Base-by-base conservation (phyloP, 2,329 filamentous ascomycete species). In the Sarocladium kiliense region DNA sequence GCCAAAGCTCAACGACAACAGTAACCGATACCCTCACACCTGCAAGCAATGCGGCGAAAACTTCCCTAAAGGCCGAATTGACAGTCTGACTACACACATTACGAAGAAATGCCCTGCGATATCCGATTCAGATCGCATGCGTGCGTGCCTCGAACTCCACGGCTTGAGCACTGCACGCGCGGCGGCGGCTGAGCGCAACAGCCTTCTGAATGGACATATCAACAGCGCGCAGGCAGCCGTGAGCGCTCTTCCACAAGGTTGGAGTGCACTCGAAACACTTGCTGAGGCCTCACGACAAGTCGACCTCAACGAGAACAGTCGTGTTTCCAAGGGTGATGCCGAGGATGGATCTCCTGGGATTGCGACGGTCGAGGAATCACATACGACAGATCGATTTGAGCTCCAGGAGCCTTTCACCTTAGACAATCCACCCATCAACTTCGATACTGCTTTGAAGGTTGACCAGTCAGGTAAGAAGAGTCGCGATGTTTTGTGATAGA, bases 21-120 rank as follows among this genome's bases (percentile, higher is more conserved):
- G 89, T 75, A 96, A 96, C 70, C 85, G 92, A 57, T 97, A 97
- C 67, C 86, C 90, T 63, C 90, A 96, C 67, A 94, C 89, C 12
- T 96, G 91, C 81, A 93, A 89, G 70, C 80, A 85, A 61, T 96
- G 91, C 69, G 90, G 90, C 61, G 88, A 94, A 71, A 87, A 88
- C 70, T 96, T 96, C 60, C 88, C 90, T 59, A 96, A 96, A 68
- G 92, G 92, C 58, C 85, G 92, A 59, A 87, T 90, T 65, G 92
- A 97, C 66, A 89, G 84, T 63, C 74, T 97, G 58, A 88, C 85
- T 42, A 86, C 80, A 59, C 92, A 97, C 66, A 79, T 96, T 55
- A 86, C 89, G 54, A 94, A 92, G 69, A 91, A 88, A 76, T 97
- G 92, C 68, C 88, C 89, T 39, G 88, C 87, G 54, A 86, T 95